These are phyloP conservation scores for Cladophialophora immunda DNA, from an alignment of 2,329 filamentous ascomycete genomes.

Conservation along the genomic window DNA sequence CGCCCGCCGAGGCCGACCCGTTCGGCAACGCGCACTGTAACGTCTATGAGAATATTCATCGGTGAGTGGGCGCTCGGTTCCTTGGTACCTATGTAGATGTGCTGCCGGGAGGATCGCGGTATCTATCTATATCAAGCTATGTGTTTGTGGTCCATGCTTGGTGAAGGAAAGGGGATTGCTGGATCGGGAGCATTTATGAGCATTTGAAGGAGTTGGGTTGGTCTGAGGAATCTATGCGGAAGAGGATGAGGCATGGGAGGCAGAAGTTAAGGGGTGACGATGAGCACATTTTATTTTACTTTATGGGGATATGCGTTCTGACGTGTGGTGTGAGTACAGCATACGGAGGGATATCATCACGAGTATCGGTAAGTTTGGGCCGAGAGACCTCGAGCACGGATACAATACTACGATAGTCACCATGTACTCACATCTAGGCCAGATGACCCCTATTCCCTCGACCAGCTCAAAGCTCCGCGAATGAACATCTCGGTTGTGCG, in stretches of 20 bases:
- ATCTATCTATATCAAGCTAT: background rate
- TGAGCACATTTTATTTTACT: background rate
- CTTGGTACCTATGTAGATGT: no score
- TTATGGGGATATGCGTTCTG: background rate
- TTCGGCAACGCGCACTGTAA: slow-evolving; percentile 36
- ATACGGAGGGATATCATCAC: slow-evolving; percentile 44
- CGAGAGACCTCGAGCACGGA: no score
- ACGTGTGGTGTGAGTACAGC: slow-evolving; percentile 18
- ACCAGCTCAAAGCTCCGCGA: slow-evolving; percentile 80
- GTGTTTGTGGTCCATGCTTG: background rate
- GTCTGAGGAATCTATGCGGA: background rate
- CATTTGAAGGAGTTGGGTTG: background rate
- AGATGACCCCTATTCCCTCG: slow-evolving; percentile 73
- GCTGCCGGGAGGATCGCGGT: no score
- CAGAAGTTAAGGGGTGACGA: background rate
- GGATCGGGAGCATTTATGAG: background rate
- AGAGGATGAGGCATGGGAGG: slow-evolving; percentile 22
- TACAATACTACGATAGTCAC: background rate
- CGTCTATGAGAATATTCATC: slow-evolving; percentile 41
- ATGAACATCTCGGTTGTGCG: slow-evolving; percentile 83
- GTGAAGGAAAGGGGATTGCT: background rate
- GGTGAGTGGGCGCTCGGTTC: no score
- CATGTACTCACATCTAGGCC: slow-evolving; percentile 2
- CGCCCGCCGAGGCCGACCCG: slow-evolving; percentile 35
- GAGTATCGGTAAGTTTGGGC: slow-evolving; percentile 39